A percentile compares a stretch with the other conserved stretches of the same genome.
These are phyloP conservation scores for Chrysanthemum lavandulifolium DNA, from an alignment of 129 eudicot species.

Conservation along the genomic window DNA sequence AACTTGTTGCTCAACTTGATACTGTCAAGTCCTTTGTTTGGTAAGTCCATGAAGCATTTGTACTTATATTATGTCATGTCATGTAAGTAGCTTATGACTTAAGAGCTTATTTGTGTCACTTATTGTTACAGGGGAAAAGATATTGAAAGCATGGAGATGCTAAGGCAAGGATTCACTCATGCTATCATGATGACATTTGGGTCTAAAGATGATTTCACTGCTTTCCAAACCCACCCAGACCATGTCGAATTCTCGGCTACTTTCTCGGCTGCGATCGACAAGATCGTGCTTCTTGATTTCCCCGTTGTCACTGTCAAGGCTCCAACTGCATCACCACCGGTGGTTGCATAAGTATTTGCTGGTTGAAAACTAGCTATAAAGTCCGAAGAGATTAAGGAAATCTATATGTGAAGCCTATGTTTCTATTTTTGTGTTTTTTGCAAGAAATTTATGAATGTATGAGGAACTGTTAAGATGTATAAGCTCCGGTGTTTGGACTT, in stretches of 20 bases:
- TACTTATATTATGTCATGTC: too few species aligned
- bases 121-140: constrained; percentile 70
- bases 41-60: constrained; percentile 29
- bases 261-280: constrained; percentile 64
- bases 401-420: constrained; percentile 17
- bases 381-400: neutral
- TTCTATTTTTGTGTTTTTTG: constrained; percentile 9
- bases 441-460: constrained; percentile 19
- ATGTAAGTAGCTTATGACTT: too few species aligned
- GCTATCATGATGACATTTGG: constrained; percentile 85
- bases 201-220: constrained; percentile 67
- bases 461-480: constrained; percentile 2
- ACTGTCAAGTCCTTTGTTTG: constrained; percentile 84
- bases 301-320: constrained; percentile 64
- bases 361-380: neutral
- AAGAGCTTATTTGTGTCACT: too few species aligned
- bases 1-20: constrained; percentile 68
- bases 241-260: constrained; percentile 65
- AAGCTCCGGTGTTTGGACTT: too few species aligned
- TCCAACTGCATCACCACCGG: constrained; percentile 12
- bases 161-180: constrained; percentile 88
- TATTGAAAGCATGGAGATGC: constrained; percentile 77
- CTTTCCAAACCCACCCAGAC: constrained; percentile 58
- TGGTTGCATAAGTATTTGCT: neutral
- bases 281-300: constrained; percentile 82